Percentiles rank a stretch among this genome's conserved stretches.
phyloP scores from a whole-genome alignment of 2,329 filamentous ascomycete species.

The Botrytis cinerea region DNA sequence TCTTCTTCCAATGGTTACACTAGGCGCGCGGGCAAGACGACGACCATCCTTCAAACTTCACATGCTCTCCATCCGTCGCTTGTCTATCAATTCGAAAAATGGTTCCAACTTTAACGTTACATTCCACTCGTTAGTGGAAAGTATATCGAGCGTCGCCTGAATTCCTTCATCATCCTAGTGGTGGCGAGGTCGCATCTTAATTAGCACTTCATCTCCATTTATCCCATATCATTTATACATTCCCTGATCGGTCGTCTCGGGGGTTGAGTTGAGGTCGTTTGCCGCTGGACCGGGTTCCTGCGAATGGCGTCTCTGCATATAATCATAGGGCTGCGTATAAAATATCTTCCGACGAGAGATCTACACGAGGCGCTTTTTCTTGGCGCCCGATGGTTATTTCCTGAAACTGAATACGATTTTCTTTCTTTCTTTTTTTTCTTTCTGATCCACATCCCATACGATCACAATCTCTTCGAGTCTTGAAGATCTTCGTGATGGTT shows the following conservation, averaged over 20 bases:
- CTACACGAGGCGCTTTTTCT: background rate
- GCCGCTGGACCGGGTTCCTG: background rate
- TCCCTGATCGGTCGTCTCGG: background rate
- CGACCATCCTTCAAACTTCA: background rate
- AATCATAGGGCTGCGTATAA: constrained; percentile 6
- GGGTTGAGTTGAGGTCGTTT: background rate
- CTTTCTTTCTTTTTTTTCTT: background rate
- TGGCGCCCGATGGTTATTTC: background rate
- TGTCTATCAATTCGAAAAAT: background rate
- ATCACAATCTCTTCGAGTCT: background rate
- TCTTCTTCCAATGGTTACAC: background rate
- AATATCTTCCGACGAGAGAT: background rate
- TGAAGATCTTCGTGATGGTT: background rate
- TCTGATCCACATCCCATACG: background rate
- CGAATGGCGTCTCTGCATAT: background rate
- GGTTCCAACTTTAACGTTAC: background rate
- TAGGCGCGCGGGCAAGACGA: background rate
- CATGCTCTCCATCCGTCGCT: background rate
- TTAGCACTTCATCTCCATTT: background rate
- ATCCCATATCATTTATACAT: background rate
- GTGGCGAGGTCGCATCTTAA: background rate
- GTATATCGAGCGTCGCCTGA: background rate
- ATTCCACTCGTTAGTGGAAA: background rate
- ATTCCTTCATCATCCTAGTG: background rate
- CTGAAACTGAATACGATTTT: background rate